Evolutionary conservation across 345 rosid species (phyloP), one percentile per base, ranked within the genome.

Genomic region (Laguncularia racemosa): DNA sequence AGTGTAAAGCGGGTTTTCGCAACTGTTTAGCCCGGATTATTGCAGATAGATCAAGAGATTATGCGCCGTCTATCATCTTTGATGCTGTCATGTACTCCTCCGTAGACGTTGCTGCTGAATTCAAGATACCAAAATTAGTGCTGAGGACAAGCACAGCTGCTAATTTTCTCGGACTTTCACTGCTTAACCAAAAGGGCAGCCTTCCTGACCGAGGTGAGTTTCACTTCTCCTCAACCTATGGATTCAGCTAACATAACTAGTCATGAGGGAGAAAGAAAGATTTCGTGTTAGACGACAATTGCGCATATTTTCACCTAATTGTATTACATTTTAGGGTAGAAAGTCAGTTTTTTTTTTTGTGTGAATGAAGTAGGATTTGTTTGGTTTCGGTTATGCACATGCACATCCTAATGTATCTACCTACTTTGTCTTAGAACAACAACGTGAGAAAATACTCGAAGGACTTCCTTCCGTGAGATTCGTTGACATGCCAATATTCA

Each of bases 401-500:
- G 4, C 26, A 23, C 26, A 23, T 23, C 4, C 26, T 23, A 23
- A 23, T 23, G 2, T 23, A 23, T 2, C 26, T 23, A 23, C 4
- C 26, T 4, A 23, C 26, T 4, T 23, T 23, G 2, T 23, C 14
- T 50, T 56, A 21, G 68, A 50, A 57, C 28, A 26, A 6, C 44
- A 51, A 20, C 13, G 44, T 17, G 54, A 2, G 44, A 55, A 64
- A 51, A 19, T 46, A 12, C 15, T 57, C 48, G 48, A 20, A 56
- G 61, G 57, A 7, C 28, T 56, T 17, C 56, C 64, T 4, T 33
- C 48, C 16, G 13, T 60, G 16, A 60, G 56, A 9, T 47, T n/a
- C 18, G 17, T 43, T 50, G 68, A 64, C 68, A 33, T 64, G 68
- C 62, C 68, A 6, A 48, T 55, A n/a, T 64, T 55, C 43, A 46